A percentile compares a stretch with the other conserved stretches of the same genome.
Conservation (phyloP, 1,284 basidiomycete species). For the Cryptococcus sp. region DNA sequence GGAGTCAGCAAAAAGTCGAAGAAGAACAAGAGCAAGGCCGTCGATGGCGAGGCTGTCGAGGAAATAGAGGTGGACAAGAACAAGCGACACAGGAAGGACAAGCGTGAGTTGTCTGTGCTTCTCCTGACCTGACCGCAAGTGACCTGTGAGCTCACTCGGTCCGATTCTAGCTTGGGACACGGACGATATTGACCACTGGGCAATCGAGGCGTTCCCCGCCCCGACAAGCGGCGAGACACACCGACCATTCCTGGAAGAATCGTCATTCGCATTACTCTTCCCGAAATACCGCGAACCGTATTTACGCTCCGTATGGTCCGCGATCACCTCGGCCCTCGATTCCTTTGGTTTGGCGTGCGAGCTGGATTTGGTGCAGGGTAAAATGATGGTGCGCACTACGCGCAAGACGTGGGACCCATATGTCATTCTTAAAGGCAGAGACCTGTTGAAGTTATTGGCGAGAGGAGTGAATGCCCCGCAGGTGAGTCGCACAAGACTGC, state of each 20-base stretch:
- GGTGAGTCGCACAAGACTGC: conserved; percentile 22
- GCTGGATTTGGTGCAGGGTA: conserved; percentile 92
- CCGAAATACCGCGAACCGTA: conserved; percentile 99
- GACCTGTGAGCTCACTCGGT: background rate
- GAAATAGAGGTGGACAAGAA: conserved; percentile 66
- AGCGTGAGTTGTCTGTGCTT: conserved; percentile 63
- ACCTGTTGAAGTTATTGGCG: conserved; percentile 93
- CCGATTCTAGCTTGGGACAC: conserved; percentile 85
- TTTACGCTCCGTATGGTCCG: conserved; percentile 89
- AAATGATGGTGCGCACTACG: conserved; percentile 96
- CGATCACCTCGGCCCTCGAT: conserved; percentile 85
- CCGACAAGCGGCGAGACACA: conserved; percentile 59
- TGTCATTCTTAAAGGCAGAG: conserved; percentile 91
- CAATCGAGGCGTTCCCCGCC: conserved; percentile 74
- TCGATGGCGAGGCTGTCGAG: conserved; percentile 21
- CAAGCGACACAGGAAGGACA: conserved; percentile 85
- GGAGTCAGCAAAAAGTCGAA: conserved; percentile 24
- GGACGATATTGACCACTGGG: conserved; percentile 99
- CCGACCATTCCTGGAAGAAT: conserved; percentile 84
- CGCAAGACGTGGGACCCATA: conserved; percentile 97
- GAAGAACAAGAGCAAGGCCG: conserved; percentile 22
- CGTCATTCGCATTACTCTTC: conserved; percentile 95
- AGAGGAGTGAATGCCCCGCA: conserved; percentile 75
- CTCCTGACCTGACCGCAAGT: background rate
- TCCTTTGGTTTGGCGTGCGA: conserved; percentile 83